Percentiles rank a stretch among this genome's conserved stretches.
These are phyloP conservation scores for Sambucus nigra DNA, from an alignment of 129 eudicot species.

Conservation along the genomic window DNA sequence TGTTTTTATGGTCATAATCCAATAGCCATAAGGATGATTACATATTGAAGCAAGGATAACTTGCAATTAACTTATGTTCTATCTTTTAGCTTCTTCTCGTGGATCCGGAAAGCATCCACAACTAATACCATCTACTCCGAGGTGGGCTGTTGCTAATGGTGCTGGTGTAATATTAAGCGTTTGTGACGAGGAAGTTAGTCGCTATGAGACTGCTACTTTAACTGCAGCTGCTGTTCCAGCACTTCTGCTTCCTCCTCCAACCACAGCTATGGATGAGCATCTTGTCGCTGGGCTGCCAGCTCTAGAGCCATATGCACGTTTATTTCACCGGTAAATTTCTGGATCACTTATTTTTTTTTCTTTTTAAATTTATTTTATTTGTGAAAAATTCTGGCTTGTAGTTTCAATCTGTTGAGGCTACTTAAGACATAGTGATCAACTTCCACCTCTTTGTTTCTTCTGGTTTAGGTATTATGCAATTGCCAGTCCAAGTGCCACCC, in stretches of 20 bases:
- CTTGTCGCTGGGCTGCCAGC: constrained; percentile 97
- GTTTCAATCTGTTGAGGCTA: too few species aligned
- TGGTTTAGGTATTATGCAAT: constrained; percentile 77
- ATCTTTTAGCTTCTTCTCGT: constrained; percentile 64
- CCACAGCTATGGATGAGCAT: constrained; percentile 95
- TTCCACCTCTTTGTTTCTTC: constrained; percentile 11
- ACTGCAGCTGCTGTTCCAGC: constrained; percentile 99
- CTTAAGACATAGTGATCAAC: too few species aligned
- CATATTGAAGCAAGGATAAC: constrained; percentile 6
- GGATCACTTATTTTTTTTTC: neutral
- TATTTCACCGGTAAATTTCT: constrained; percentile 66
- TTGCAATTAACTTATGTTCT: constrained; percentile 2
- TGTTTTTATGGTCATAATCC: neutral
- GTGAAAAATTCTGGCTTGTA: neutral
- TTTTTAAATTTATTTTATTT: neutral
- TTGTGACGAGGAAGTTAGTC: constrained; percentile 91
- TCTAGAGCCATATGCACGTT: constrained; percentile 89
- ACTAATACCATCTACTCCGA: constrained; percentile 81
- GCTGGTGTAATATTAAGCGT: constrained; percentile 97
- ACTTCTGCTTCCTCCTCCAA: constrained; percentile 95
- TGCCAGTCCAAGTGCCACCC: constrained; percentile 99
- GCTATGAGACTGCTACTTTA: constrained; percentile 84
- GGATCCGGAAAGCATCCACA: constrained; percentile 99
- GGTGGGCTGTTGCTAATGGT: constrained; percentile 99
- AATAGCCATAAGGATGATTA: neutral